Percentiles rank a stretch among this genome's conserved stretches.
Conservation (phyloP, 2,329 filamentous ascomycete genomes). For the Colletotrichum horii region DNA sequence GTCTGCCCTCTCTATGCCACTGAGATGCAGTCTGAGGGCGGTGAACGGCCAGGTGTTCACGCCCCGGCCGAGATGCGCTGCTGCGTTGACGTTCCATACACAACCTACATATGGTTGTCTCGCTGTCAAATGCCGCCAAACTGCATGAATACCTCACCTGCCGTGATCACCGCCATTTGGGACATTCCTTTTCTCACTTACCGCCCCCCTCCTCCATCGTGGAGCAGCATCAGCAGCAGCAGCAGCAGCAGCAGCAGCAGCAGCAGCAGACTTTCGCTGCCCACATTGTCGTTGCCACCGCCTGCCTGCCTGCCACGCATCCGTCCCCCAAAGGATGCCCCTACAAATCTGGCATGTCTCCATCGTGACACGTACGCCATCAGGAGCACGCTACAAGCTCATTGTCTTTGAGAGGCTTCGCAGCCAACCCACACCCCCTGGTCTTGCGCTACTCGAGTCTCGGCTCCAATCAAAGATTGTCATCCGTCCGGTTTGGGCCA, state of each 20-base stretch:
- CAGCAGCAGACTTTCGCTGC: not conserved
- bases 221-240: not conserved
- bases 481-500: slow-evolving; percentile 20
- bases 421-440: not conserved
- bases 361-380: not conserved
- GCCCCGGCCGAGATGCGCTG: not conserved
- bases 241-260: not conserved
- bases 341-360: not conserved
- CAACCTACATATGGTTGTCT: not conserved
- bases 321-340: not conserved
- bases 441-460: not conserved
- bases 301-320: not conserved
- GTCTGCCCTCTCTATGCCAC: not conserved
- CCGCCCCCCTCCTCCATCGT: not conserved
- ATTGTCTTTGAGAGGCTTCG: not conserved
- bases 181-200: not conserved
- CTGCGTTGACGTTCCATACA: not conserved
- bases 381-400: not conserved
- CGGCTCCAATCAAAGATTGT: slow-evolving; percentile 19
- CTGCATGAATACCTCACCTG: not conserved
- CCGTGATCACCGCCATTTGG: not conserved
- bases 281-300: not conserved
- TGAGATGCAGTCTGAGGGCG: not conserved
- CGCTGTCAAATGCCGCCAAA: not conserved
- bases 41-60: not conserved